These are phyloP conservation scores for Monosporascus sp. DNA, from an alignment of 2,329 filamentous ascomycete genomes.

Conservation along the genomic window DNA sequence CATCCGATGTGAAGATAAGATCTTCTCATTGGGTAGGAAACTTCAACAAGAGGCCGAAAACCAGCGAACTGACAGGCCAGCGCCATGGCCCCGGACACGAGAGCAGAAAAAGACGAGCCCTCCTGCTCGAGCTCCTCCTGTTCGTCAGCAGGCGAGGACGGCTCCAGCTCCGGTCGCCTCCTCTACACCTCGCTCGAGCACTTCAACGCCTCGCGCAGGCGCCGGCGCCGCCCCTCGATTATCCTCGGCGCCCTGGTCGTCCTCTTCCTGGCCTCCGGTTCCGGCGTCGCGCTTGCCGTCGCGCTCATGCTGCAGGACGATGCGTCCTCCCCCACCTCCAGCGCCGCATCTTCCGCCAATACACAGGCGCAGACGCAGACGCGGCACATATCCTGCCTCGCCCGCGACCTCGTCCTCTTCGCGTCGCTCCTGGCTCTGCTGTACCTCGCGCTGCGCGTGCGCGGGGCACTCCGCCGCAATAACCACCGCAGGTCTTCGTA, in stretches of 20 bases:
- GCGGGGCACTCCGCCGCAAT: slow-evolving; percentile 12
- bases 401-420: slow-evolving; percentile 27
- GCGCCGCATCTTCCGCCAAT: too few relatives aligned
- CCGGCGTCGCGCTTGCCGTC: slow-evolving; percentile 23
- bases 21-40: too few relatives aligned
- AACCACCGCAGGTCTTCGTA: background rate
- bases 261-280: slow-evolving; percentile 24
- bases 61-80: too few relatives aligned
- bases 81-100: too few relatives aligned
- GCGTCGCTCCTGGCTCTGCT: slow-evolving; percentile 20
- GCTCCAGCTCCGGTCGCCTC: slow-evolving; percentile 7
- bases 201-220: slow-evolving; percentile 15
- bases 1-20: too few relatives aligned
- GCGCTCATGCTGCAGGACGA: slow-evolving; percentile 19
- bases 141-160: slow-evolving; percentile 10
- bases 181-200: slow-evolving; percentile 21
- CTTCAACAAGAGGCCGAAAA: too few relatives aligned
- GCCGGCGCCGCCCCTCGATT: slow-evolving; percentile 17
- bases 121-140: background rate
- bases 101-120: too few relatives aligned
- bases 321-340: too few relatives aligned
- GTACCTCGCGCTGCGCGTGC: slow-evolving; percentile 25
- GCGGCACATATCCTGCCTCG: slow-evolving; percentile 13
- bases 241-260: slow-evolving; percentile 22
- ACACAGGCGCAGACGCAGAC: background rate